Base-by-base conservation (phyloP, 352 stramenopile genomes). In the Lagenidium giganteum region DNA sequence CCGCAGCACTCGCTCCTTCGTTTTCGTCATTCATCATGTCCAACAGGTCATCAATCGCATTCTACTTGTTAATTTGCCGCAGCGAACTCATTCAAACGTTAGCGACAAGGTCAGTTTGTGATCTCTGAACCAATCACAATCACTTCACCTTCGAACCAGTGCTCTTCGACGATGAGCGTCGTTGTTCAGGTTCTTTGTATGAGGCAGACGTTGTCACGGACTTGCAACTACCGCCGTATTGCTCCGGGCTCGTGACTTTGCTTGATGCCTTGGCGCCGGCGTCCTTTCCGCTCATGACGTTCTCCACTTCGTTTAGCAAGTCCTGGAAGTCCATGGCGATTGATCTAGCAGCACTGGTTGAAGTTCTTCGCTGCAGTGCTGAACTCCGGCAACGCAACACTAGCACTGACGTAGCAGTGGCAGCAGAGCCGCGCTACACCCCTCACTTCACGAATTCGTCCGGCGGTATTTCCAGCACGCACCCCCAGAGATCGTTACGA, bases 31-130 rank as follows among this genome's bases (percentile, higher is more conserved):
- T 54, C 5, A 87, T 60, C 67, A 89, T 76, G 36, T 83, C 64
- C 13, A 92, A 57, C 11, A 92, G 41, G 35, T 89, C 74, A 36
- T 92, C 72, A n/a, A 92, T 66, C 25, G 86, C 72, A 18, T 63
- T 72, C 52, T 85, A 57, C 14, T 11, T 48, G 29, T n/a, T n/a
- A n/a, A 47, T 56, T 27, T 39, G 42, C 12, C 36, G 21, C 36
- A 4, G 3, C 40, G 13, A n/a, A 5, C 40, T 39, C 8, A 38
- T 14, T 1, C 20, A 24, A 36, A 50, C n/a, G 11, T 18, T n/a
- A 14, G 12, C 21, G 9, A 42, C 14, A 4, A 40, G n/a, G 9
- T 13, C 27, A 17, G 34, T 14, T 5, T 12, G 20, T 11, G 45
- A 8, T 42, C 22, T 33, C 20, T 30, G 22, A 27, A 29, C 8